phyloP scores from a whole-genome alignment of 345 rosid genomes.

The Gossypium australe region DNA sequence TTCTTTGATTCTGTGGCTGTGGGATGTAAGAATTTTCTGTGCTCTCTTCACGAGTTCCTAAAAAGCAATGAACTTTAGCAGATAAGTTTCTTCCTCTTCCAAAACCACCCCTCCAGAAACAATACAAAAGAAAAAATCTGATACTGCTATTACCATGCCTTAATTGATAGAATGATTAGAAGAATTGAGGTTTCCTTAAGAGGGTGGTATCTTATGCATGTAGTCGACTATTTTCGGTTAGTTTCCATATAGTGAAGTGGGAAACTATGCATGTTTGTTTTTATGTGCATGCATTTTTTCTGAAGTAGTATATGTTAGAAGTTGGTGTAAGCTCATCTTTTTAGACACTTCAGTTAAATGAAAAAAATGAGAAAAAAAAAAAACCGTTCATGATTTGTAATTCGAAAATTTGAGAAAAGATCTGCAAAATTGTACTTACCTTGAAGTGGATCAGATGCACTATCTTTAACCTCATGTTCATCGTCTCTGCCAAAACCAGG shows the following conservation, averaged over 20 bases:
- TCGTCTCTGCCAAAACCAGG: slow-evolving; percentile 14
- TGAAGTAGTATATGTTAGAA: background rate
- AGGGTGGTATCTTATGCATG: background rate
- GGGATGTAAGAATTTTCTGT: slow-evolving; percentile 3
- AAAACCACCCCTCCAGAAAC: background rate
- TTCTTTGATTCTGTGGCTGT: slow-evolving; percentile 18
- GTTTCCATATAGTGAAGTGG: background rate
- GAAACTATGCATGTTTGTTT: background rate
- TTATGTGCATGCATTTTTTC: background rate
- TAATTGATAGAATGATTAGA: background rate
- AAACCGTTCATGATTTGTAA: background rate
- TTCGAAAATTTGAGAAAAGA: background rate
- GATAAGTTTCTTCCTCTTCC: background rate
- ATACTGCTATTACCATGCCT: background rate
- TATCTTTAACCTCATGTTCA: slow-evolving; percentile 10
- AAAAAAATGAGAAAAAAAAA: background rate
- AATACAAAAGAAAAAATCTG: background rate
- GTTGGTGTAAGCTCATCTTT: background rate
- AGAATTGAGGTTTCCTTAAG: background rate
- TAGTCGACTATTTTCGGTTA: background rate
- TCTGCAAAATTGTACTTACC: slow-evolving; percentile 18
- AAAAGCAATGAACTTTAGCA: slow-evolving; percentile 12
- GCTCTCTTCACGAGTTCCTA: slow-evolving; percentile 34
- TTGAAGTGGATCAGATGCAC: slow-evolving; percentile 13
- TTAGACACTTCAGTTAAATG: background rate